Evolutionary conservation across 164 flowering plant genomes (phyloP).

Genomic region (Euptelea pleiosperma): DNA sequence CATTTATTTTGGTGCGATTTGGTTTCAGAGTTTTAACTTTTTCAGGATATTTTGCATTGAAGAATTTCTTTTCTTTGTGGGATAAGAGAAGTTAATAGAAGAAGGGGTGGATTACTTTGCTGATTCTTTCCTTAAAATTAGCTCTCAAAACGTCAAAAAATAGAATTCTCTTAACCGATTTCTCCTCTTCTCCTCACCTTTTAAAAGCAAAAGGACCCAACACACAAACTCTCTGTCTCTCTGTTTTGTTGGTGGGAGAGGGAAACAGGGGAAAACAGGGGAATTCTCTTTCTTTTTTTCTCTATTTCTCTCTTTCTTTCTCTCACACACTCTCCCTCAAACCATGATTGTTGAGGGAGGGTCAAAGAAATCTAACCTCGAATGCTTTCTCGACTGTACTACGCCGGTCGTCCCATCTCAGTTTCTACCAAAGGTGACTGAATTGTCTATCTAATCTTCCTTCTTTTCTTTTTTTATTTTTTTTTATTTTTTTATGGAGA

Average conservation of each 20-base stretch:
- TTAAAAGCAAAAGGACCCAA: slow-evolving; percentile 10
- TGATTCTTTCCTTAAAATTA: slow-evolving; percentile 16
- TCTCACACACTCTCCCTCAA: slow-evolving; percentile 10
- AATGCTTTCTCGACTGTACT: slow-evolving; percentile 69
- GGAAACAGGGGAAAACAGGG: slow-evolving; percentile 25
- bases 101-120: not conserved
- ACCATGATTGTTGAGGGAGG: slow-evolving; percentile 39
- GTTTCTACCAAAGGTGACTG: slow-evolving; percentile 67
- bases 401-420: slow-evolving; percentile 79
- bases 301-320: slow-evolving; percentile 21
- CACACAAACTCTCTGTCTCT: slow-evolving; percentile 18
- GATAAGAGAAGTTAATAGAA: not conserved
- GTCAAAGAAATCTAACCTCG: slow-evolving; percentile 68
- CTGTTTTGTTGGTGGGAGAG: slow-evolving; percentile 13
- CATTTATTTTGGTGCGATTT: too few relatives aligned
- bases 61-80: not conserved
- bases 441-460: not conserved
- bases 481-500: too few relatives aligned
- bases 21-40: not conserved
- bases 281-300: slow-evolving; percentile 16
- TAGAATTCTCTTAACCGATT: slow-evolving; percentile 18
- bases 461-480: too few relatives aligned
- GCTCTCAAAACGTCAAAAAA: slow-evolving; percentile 17
- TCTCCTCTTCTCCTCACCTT: slow-evolving; percentile 21
- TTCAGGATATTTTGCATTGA: not conserved